phyloP scores from a whole-genome alignment of 495 filamentous ascomycete genomes.

The Aspergillus sclerotiicarbonarius region DNA sequence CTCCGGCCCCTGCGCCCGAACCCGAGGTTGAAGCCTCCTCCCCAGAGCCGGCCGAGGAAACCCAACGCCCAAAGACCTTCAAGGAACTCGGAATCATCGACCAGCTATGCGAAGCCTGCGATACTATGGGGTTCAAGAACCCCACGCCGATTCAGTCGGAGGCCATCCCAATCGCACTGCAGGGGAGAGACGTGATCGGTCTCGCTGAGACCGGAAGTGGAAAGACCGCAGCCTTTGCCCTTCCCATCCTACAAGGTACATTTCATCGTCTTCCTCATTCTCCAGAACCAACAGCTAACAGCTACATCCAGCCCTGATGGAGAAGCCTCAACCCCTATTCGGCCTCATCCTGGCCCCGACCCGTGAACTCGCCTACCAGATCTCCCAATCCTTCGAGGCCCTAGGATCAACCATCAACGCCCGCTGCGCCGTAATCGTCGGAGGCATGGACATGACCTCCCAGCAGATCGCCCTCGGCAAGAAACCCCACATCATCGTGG shows the following conservation, averaged over 20 bases:
- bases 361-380: conserved; percentile 88
- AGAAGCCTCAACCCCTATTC: conserved; percentile 74
- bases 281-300: not conserved
- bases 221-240: conserved; percentile 88
- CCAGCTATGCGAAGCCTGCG: conserved; percentile 82
- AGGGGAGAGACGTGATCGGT: conserved; percentile 84
- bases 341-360: conserved; percentile 86
- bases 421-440: conserved; percentile 74
- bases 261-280: not conserved
- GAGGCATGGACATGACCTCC: conserved; percentile 92
- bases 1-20: conserved; percentile 13
- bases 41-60: conserved; percentile 8
- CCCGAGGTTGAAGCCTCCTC: conserved; percentile 22
- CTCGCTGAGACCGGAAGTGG: conserved; percentile 92
- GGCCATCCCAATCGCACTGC: conserved; percentile 76
- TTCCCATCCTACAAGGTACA: conserved; percentile 77
- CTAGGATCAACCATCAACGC: conserved; percentile 82
- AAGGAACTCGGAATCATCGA: conserved; percentile 85
- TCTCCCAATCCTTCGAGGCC: conserved; percentile 77
- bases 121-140: conserved; percentile 71
- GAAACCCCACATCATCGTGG: conserved; percentile 82
- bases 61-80: conserved; percentile 59
- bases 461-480: conserved; percentile 87
- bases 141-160: conserved; percentile 79
- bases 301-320: conserved; percentile 63